Conservation (phyloP, 768 basidiomycete genomes). For the Termitomyces sp. region DNA sequence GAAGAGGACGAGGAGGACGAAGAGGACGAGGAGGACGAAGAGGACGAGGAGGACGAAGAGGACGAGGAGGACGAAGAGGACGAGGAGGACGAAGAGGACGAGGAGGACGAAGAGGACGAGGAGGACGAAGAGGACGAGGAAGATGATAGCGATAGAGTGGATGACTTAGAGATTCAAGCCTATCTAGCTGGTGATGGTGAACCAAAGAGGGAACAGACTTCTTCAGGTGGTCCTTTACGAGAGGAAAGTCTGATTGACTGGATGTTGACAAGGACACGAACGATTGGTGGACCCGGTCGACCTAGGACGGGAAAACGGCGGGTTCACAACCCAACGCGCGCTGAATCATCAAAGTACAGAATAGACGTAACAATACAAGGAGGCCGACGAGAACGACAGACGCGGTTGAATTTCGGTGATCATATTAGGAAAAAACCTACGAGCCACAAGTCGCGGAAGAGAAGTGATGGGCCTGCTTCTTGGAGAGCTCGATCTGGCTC, state of each 20-base stretch:
- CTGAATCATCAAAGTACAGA: constrained; percentile 15
- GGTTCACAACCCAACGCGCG: neutral
- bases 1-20: constrained; percentile 5
- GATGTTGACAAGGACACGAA: constrained; percentile 51
- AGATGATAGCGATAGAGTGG: constrained; percentile 17
- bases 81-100: constrained; percentile 4
- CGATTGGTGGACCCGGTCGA: constrained; percentile 19
- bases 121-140: neutral
- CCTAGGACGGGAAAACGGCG: constrained; percentile 10
- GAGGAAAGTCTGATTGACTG: constrained; percentile 58
- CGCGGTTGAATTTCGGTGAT: constrained; percentile 29
- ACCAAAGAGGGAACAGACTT: constrained; percentile 4
- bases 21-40: constrained; percentile 2
- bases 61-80: neutral
- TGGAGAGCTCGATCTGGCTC: constrained; percentile 7
- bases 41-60: constrained; percentile 2
- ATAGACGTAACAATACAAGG: constrained; percentile 35
- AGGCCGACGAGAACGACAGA: constrained; percentile 32
- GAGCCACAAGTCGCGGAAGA: neutral
- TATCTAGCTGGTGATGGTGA: constrained; percentile 22
- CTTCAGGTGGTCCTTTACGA: constrained; percentile 18
- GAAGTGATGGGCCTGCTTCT: neutral
- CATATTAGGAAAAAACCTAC: constrained; percentile 3
- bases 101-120: constrained; percentile 3
- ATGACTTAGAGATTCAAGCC: constrained; percentile 24